These are phyloP conservation scores for Saturnispora kantuleensis DNA, from an alignment of 805 yeast genomes.

Conservation along the genomic window DNA sequence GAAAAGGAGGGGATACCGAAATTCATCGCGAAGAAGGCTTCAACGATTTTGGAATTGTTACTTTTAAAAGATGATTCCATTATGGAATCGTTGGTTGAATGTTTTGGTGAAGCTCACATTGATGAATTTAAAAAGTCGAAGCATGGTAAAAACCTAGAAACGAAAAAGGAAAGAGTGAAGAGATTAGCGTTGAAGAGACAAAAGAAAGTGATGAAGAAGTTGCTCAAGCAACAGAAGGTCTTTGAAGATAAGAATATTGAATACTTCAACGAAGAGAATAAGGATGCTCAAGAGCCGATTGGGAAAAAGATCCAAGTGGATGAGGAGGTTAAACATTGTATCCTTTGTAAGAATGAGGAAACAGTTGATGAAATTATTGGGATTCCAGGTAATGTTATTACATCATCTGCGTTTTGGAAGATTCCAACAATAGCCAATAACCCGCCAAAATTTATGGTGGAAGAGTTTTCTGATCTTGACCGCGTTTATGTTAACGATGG, in stretches of 20 bases:
- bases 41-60: slow-evolving; percentile 41
- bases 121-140: slow-evolving; percentile 39
- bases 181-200: slow-evolving; percentile 54
- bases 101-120: slow-evolving; percentile 50
- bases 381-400: slow-evolving; percentile 41
- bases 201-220: slow-evolving; percentile 48
- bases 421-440: slow-evolving; percentile 28
- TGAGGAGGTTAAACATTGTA: slow-evolving; percentile 33
- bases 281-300: slow-evolving; percentile 2
- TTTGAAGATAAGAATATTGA: slow-evolving; percentile 33
- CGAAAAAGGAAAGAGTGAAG: slow-evolving; percentile 45
- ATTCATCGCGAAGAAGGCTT: slow-evolving; percentile 43
- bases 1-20: slow-evolving; percentile 41
- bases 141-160: slow-evolving; percentile 34
- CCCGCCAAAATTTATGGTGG: slow-evolving; percentile 21
- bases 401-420: slow-evolving; percentile 41
- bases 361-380: slow-evolving; percentile 41
- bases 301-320: not conserved
- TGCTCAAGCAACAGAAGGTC: slow-evolving; percentile 42
- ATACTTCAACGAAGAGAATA: slow-evolving; percentile 12
- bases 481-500: slow-evolving; percentile 4
- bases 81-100: slow-evolving; percentile 39
- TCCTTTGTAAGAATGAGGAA: slow-evolving; percentile 49
- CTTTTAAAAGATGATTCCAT: slow-evolving; percentile 40
- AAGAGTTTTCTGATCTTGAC: slow-evolving; percentile 10